Percentiles rank a stretch among this genome's conserved stretches.
These are phyloP conservation scores for Papiliotrema fonsecae DNA, from an alignment of 1,284 basidiomycete species.

Conservation along the genomic window DNA sequence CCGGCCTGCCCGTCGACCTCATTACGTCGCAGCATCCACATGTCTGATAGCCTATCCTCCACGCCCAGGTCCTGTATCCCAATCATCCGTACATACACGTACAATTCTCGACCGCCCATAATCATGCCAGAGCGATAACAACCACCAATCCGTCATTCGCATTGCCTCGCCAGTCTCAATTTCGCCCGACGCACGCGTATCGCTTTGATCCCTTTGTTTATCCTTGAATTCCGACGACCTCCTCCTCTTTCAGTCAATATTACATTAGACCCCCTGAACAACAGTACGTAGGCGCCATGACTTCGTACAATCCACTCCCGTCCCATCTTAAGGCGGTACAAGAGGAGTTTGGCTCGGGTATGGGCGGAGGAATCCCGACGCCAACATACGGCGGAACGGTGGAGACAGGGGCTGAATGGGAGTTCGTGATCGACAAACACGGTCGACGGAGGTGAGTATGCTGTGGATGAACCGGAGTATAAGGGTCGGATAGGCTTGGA, in stretches of 20 bases:
- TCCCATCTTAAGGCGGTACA: slow-evolving; percentile 38
- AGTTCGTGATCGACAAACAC: slow-evolving; percentile 36
- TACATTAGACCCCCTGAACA: background rate
- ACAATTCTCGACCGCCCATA: too few species aligned
- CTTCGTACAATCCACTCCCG: slow-evolving; percentile 39
- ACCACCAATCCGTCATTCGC: too few species aligned
- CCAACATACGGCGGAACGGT: slow-evolving; percentile 59
- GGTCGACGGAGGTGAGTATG: slow-evolving; percentile 36
- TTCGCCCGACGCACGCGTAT: too few species aligned
- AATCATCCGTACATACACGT: too few species aligned
- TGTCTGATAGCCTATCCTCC: too few species aligned
- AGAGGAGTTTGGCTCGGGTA: slow-evolving; percentile 17
- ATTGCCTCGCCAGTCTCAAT: too few species aligned
- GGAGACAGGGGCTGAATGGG: slow-evolving; percentile 47
- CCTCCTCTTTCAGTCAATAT: background rate
- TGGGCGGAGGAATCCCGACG: slow-evolving; percentile 48
- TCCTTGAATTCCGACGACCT: background rate
- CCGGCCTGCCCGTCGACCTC: too few species aligned
- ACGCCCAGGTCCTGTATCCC: too few species aligned
- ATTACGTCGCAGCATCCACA: too few species aligned
- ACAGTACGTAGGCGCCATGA: slow-evolving; percentile 15
- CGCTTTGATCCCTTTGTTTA: background rate
- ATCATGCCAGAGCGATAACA: too few species aligned
- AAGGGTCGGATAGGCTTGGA: too few species aligned
- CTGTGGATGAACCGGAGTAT: too few species aligned